Evolutionary conservation across 2,329 filamentous ascomycete genomes (phyloP).

Genomic region (Stenocarpella maydis): DNA sequence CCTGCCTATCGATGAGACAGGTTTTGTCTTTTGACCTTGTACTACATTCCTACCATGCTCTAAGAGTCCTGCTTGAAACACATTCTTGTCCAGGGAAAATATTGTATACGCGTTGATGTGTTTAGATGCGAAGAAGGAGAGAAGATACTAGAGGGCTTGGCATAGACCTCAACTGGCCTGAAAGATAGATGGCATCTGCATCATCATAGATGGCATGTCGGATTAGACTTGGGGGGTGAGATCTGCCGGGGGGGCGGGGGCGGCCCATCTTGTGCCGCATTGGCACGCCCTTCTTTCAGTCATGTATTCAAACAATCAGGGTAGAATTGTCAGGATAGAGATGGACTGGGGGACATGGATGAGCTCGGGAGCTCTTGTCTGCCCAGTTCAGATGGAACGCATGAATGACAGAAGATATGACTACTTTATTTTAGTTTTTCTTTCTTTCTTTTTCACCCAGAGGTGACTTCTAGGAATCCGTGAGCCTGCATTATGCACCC

Average conservation of each 20-base stretch:
- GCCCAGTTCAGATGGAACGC: not conserved
- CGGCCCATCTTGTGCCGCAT: not conserved
- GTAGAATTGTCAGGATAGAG: constrained; percentile 17
- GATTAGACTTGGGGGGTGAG: constrained; percentile 20
- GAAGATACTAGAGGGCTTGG: constrained; percentile 17
- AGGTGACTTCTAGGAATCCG: too few species aligned
- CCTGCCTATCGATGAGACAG: not conserved
- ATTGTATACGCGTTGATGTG: not conserved
- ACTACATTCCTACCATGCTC: not conserved
- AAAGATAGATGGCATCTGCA: constrained; percentile 29
- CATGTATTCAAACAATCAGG: constrained; percentile 21
- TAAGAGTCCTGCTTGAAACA: not conserved
- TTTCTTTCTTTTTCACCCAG: too few species aligned
- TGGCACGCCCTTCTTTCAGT: not conserved
- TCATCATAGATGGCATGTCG: constrained; percentile 27
- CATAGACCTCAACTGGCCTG: constrained; percentile 28
- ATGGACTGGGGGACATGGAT: not conserved
- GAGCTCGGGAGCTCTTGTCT: not conserved
- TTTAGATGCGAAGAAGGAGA: constrained; percentile 1
- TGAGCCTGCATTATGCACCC: not conserved
- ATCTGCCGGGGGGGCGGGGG: not conserved
- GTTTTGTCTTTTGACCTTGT: not conserved
- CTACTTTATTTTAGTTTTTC: too few species aligned
- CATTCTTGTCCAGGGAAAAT: not conserved
- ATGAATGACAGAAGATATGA: not conserved